Base-by-base conservation (phyloP, 139 green algal genomes). In the Chlorella vulgaris region DNA sequence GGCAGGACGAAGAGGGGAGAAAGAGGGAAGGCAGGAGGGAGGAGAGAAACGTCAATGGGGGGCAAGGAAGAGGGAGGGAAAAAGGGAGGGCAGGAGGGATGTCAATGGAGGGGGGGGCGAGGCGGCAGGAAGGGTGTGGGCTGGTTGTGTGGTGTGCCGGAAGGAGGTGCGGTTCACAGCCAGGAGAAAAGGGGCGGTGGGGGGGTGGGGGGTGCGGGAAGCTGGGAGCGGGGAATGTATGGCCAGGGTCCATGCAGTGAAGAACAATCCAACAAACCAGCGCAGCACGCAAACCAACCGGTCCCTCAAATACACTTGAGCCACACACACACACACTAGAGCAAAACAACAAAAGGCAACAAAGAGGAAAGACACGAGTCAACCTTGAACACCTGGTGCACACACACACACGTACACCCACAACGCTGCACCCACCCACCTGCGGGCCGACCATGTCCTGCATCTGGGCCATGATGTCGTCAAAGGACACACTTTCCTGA, bases 381-480 rank as follows among this genome's bases (percentile, higher is more conserved):
- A n/a, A n/a, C n/a, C n/a, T n/a, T 58, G 47, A 58, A 15, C 13
- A 15, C 47, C 15, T 10, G 10, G 47, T 58, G 47, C 15, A 15
- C 13, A 10, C 15, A 10, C 47, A 58, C 47, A 10, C 55, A 65
- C 18, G 18, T 21, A n/a, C 55, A 21, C 15, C 55, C 15, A 65
- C 21, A n/a, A 15, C 55, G 22, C 55, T 31, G 22, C 55, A 65
- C 15, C 18, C 55, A 3, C 79, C 28, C 71, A 68, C 73, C 68
- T 92, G 83, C 7, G 94, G 94, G 36, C 92, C 81, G 21, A 99
- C 86, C 95, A 99, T 99, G 90, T 99, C 97, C 58, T 96, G 91
- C 88, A 99, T 93, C 91, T 99, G 97, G 85, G 93, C 97, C 36
- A 98, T 84, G 55, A 89, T 79, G 80, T 88, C 84, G 21, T 69